Base-by-base conservation (phyloP, 306 rosid genomes). In the Aeschynomene evenia region DNA sequence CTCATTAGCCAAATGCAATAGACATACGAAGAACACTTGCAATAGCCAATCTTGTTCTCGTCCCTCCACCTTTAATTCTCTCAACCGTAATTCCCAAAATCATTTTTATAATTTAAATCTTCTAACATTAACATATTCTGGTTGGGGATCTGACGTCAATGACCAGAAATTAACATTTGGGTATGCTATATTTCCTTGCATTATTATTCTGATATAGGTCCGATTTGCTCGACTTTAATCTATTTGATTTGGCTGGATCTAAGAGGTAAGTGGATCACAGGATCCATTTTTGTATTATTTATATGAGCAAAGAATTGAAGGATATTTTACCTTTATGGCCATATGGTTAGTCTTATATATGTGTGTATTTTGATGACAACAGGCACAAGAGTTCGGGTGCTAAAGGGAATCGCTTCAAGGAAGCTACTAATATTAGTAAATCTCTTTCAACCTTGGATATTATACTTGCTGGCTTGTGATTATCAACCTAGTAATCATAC, bases 321-420 rank as follows among this genome's bases (percentile, higher is more conserved):
- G 9, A 31, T 18, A 40, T 22, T 20, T 45, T 37, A 56, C 12
- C 45, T 7, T 51, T 5, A 19, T 49, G 19, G 20, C 31, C 46
- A 13, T 65, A 29, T 61, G 11, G 29, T 66, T 62, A 53, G 66
- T 46, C 34, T 45, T 60, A 13, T n/a, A n/a, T n/a, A n/a, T 46
- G 6, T 22, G 45, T 37, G 46, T 20, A 55, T 82, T 66, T 58
- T 71, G 48, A 78, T 75, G n/a, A 60, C 77, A 87, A 56, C 75
- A 91, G 99, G 84, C 99, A 94, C 66, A 94, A 94, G 89, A 94
- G 99, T 73, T 94, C 99, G 61, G 99, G 99, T 39, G 99, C 99
- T 55, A 97, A 94, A 82, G 99, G 99, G 62, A 96, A 94, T 59
- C 97, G 99, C 66, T 90, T 94, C 26, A 94, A 87, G 88, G 99